phyloP scores from a whole-genome alignment of 148 eudicot species.

The Fagopyrum homotropicum region DNA sequence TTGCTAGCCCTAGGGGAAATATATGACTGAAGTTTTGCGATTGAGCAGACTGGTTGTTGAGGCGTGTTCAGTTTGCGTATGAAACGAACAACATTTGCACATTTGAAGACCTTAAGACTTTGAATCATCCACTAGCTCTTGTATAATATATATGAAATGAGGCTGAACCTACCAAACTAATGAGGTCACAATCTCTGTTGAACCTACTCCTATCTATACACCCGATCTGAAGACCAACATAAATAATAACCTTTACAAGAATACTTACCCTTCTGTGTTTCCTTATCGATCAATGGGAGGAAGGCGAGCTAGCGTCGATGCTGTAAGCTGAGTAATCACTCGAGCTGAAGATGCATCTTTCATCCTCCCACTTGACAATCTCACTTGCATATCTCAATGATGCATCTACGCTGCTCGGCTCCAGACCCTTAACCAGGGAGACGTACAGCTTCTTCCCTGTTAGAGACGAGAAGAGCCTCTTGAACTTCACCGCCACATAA shows the following conservation, averaged over 20 bases:
- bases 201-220: background rate
- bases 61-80: too few relatives aligned
- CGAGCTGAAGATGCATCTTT: slow-evolving; percentile 54
- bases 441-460: slow-evolving; percentile 72
- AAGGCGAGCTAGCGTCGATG: slow-evolving; percentile 59
- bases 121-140: too few relatives aligned
- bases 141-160: too few relatives aligned
- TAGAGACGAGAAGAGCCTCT: slow-evolving; percentile 65
- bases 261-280: background rate
- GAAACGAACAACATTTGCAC: too few relatives aligned
- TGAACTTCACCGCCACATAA: slow-evolving; percentile 83
- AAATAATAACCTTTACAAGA: background rate
- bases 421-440: slow-evolving; percentile 71
- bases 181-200: background rate
- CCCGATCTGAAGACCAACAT: background rate
- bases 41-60: too few relatives aligned
- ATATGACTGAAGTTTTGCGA: too few relatives aligned
- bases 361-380: slow-evolving; percentile 92
- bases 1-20: too few relatives aligned
- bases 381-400: slow-evolving; percentile 79
- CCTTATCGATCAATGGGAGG: slow-evolving; percentile 12
- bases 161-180: background rate
- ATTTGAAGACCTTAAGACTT: too few relatives aligned
- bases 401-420: slow-evolving; percentile 67
- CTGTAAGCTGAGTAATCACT: slow-evolving; percentile 68